phyloP scores from a whole-genome alignment of 1,284 basidiomycete species.

The Schizopora paradoxa region DNA sequence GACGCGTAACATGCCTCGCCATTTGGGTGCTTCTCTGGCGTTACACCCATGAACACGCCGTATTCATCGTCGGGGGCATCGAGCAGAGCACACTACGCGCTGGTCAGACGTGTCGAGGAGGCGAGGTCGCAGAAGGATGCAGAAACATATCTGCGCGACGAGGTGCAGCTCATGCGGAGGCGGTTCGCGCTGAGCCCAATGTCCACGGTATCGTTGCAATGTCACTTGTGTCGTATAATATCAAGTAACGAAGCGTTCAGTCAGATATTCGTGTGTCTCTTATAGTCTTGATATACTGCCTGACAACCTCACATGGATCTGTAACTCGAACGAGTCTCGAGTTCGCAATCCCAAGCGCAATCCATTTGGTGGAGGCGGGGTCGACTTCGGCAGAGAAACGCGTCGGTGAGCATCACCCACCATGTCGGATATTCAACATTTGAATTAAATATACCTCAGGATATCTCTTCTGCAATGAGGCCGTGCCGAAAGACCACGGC shows the following conservation, averaged over 20 bases:
- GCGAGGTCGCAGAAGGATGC: conserved; percentile 47
- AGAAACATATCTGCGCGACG: conserved; percentile 51
- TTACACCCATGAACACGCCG: conserved; percentile 63
- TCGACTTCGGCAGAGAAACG: conserved; percentile 55
- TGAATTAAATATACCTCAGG: conserved; percentile 42
- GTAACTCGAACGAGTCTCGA: conserved; percentile 41
- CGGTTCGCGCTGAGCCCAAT: conserved; percentile 43
- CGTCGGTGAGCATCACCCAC: conserved; percentile 43
- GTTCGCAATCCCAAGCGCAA: conserved; percentile 65
- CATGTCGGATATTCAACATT: neutral
- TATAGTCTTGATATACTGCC: conserved; percentile 64
- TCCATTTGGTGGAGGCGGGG: conserved; percentile 67
- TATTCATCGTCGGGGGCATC: conserved; percentile 71
- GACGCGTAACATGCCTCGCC: too few relatives aligned
- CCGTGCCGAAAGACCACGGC: conserved; percentile 63
- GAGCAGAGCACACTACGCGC: conserved; percentile 63
- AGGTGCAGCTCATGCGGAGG: conserved; percentile 50
- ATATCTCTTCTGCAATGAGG: conserved; percentile 66
- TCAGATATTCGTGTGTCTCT: conserved; percentile 29
- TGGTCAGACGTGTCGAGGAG: conserved; percentile 65
- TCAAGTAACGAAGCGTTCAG: conserved; percentile 47
- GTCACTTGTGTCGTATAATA: conserved; percentile 6
- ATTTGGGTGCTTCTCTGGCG: too few relatives aligned
- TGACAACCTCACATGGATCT: conserved; percentile 42
- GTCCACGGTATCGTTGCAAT: conserved; percentile 43